Evolutionary conservation across 202 grass and related monocot genomes (phyloP), one percentile per base, ranked within the genome.

Genomic region (Carex sylvatica): DNA sequence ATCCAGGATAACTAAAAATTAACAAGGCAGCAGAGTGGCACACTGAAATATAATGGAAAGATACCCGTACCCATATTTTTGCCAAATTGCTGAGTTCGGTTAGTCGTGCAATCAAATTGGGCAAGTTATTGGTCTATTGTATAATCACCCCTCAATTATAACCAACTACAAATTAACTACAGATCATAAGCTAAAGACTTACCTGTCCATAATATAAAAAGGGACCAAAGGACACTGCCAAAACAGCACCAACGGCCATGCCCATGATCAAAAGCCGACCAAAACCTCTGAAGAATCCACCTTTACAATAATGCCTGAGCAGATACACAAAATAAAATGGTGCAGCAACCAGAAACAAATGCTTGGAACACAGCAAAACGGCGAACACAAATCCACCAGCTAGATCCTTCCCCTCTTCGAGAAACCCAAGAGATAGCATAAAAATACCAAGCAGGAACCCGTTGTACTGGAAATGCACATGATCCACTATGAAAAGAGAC

Each of bases 401-500:
- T 11, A 94, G 87, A 93, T 98, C 95, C 71, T 59, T 93, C 52
- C 87, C 91, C 66, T 87, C 85, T 83, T 91, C 92, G 46, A 98
- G 85, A 3, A 91, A 87, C 2, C 88, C 83, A 4, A 98, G 19
- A 5, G 95, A 98, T 2, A 98, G 85, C 12, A 93, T 78, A 52
- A 95, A 84, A n/a, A 95, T 86, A 0, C 95, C 95, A 24, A 95
- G 74, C 2, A 95, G 87, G 84, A 91, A 98, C 46, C 95, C 92
- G 18, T 98, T 98, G 30, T 98, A 93, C 89, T 98, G 92, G 78
- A 98, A 98, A 84, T 98, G 95, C 28, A 98, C 64, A 65, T 97
- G 94, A 83, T 97, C 94, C 24, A 97, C 94, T 28, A 84, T 74
- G 44, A 98, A 82, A 59, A 95, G 82, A 24, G 95, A 86, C 4